These are phyloP conservation scores for Naganishia vishniacii DNA, from an alignment of 768 basidiomycete species.

Conservation along the genomic window DNA sequence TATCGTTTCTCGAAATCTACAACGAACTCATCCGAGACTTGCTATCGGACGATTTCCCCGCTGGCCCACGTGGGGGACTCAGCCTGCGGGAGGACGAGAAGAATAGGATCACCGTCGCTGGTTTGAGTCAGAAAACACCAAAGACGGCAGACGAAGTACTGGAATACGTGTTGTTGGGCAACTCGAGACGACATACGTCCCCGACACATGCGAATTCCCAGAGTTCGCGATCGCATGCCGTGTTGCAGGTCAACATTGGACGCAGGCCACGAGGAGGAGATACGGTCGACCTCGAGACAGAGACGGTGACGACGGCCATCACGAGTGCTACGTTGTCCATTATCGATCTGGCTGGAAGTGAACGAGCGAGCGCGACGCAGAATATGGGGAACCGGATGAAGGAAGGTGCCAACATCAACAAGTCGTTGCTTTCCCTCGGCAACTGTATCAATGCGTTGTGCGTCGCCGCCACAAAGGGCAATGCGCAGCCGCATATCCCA, in stretches of 20 bases:
- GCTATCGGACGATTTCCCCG: slow-evolving; percentile 59
- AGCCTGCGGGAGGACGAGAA: slow-evolving; percentile 90
- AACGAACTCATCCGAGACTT: slow-evolving; percentile 98
- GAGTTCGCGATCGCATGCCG: slow-evolving; percentile 94
- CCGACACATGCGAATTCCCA: slow-evolving; percentile 95
- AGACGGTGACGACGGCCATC: slow-evolving; percentile 56
- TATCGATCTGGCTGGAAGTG: slow-evolving; percentile 95
- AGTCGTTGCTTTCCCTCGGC: slow-evolving; percentile 90
- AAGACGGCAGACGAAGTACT: slow-evolving; percentile 86
- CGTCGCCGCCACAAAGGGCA: slow-evolving; percentile 63
- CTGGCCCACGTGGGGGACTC: slow-evolving; percentile 76
- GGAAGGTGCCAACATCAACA: slow-evolving; percentile 98
- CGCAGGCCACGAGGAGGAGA: slow-evolving; percentile 69
- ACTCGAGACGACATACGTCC: slow-evolving; percentile 79
- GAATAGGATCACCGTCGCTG: slow-evolving; percentile 69
- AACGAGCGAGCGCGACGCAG: slow-evolving; percentile 87
- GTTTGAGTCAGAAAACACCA: slow-evolving; percentile 75
- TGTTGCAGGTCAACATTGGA: slow-evolving; percentile 88
- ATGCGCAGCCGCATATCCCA: slow-evolving; percentile 73
- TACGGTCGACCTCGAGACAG: slow-evolving; percentile 72
- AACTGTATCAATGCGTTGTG: slow-evolving; percentile 99
- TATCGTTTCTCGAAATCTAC: slow-evolving; percentile 97
- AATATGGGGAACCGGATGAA: slow-evolving; percentile 99
- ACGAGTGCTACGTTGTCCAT: slow-evolving; percentile 77
- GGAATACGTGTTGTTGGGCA: slow-evolving; percentile 82